Percentiles rank a stretch among this genome's conserved stretches.
Evolutionary conservation across 2,329 filamentous ascomycete species (phyloP).

Genomic region (Neopestalotiopsis sp.): DNA sequence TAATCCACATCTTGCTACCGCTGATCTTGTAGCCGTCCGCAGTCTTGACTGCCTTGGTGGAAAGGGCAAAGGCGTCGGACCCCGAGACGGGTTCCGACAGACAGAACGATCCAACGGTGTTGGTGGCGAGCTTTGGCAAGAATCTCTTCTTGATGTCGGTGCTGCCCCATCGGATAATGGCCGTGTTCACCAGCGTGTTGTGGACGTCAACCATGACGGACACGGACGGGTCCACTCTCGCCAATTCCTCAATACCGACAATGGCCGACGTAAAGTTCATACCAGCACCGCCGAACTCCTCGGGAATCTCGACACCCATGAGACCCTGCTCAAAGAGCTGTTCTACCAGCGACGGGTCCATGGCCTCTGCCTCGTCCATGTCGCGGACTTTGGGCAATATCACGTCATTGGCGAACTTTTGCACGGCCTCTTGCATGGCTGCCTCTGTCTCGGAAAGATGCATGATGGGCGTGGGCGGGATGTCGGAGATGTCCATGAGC

Average conservation of each 20-base stretch:
- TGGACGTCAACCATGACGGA: conserved; percentile 96
- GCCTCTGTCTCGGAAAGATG: conserved; percentile 89
- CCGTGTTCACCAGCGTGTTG: conserved; percentile 97
- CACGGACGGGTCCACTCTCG: conserved; percentile 91
- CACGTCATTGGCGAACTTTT: conserved; percentile 87
- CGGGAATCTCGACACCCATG: conserved; percentile 97
- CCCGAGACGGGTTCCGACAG: conserved; percentile 91
- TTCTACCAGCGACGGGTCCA: conserved; percentile 89
- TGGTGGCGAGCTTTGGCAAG: conserved; percentile 87
- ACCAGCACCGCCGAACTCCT: conserved; percentile 93
- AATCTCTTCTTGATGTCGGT: conserved; percentile 81
- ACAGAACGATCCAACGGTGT: conserved; percentile 91
- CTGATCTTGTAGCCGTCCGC: conserved; percentile 83
- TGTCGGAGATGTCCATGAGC: conserved; percentile 71
- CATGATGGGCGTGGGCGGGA: conserved; percentile 90
- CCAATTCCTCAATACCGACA: conserved; percentile 95
- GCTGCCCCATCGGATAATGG: conserved; percentile 84
- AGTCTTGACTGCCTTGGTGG: conserved; percentile 87
- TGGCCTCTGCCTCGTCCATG: conserved; percentile 95
- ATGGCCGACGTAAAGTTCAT: conserved; percentile 99
- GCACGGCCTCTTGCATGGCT: conserved; percentile 88
- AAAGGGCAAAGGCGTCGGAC: conserved; percentile 93
- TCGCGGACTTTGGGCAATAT: conserved; percentile 91
- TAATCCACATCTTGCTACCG: conserved; percentile 99
- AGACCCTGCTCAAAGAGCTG: conserved; percentile 96